These are phyloP conservation scores for Polytrichum commune DNA, from an alignment of 225 moss, liverwort and hornwort species.

Conservation along the genomic window DNA sequence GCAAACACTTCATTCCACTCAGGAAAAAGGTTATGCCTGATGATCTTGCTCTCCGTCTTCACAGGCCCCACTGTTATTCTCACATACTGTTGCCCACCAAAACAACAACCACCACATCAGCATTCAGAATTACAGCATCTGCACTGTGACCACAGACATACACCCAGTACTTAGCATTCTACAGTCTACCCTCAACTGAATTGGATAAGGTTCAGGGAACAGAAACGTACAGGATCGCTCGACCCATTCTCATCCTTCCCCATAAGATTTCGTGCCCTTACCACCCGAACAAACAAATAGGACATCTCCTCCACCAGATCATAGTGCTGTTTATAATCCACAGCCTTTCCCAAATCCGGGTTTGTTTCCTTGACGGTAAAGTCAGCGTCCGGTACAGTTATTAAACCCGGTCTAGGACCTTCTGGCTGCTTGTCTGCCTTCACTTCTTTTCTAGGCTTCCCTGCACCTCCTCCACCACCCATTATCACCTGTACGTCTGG, in stretches of 20 bases:
- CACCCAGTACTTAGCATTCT: too few relatives aligned
- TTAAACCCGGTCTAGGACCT: constrained; percentile 20
- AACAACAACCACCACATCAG: not conserved
- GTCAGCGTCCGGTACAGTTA: constrained; percentile 39
- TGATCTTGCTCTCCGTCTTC: constrained; percentile 36
- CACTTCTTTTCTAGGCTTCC: not conserved
- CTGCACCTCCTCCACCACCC: not conserved
- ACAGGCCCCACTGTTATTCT: constrained; percentile 42
- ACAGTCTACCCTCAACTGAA: not conserved
- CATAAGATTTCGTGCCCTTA: constrained; percentile 44
- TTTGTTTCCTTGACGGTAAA: constrained; percentile 50
- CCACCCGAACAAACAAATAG: constrained; percentile 50
- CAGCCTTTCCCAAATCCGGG: constrained; percentile 42
- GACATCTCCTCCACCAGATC: constrained; percentile 65
- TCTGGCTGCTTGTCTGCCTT: constrained; percentile 7
- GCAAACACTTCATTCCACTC: constrained; percentile 65
- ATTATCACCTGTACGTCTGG: constrained; percentile 7
- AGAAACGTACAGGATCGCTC: constrained; percentile 53
- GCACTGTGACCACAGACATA: too few relatives aligned
- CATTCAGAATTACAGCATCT: too few relatives aligned
- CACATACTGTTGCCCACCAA: constrained; percentile 39
- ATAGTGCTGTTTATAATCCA: constrained; percentile 55
- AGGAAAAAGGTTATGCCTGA: constrained; percentile 41
- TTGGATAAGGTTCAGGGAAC: not conserved
- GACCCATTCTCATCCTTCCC: constrained; percentile 50